phyloP scores from a whole-genome alignment of 805 yeast species.

The Saturnispora silvae region DNA sequence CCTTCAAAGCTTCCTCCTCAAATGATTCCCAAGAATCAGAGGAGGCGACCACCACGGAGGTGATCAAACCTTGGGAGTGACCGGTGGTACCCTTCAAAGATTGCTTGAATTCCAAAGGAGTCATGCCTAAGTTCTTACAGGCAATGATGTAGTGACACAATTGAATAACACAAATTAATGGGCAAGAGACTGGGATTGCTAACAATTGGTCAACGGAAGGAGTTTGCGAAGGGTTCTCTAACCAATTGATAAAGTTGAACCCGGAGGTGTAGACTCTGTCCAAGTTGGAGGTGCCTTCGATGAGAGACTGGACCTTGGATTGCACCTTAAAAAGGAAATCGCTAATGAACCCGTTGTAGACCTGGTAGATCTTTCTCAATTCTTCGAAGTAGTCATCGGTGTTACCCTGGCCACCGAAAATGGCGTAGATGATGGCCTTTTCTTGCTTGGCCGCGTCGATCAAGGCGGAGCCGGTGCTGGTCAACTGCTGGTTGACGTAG shows the following conservation, averaged over 20 bases:
- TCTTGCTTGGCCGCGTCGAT: constrained; percentile 54
- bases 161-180: constrained; percentile 94
- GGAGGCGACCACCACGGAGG: constrained; percentile 84
- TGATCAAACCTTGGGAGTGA: constrained; percentile 85
- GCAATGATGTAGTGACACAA: constrained; percentile 87
- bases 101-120: constrained; percentile 80
- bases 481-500: constrained; percentile 17
- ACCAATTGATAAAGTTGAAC: constrained; percentile 80
- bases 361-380: constrained; percentile 70
- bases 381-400: constrained; percentile 97
- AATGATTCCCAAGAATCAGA: constrained; percentile 81
- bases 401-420: constrained; percentile 99
- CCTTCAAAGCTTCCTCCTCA: constrained; percentile 58
- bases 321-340: constrained; percentile 68
- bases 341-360: constrained; percentile 63
- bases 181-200: constrained; percentile 90
- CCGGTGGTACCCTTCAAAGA: constrained; percentile 71
- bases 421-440: constrained; percentile 60
- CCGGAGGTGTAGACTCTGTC: constrained; percentile 91
- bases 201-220: constrained; percentile 85
- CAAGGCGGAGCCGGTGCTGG: constrained; percentile 25
- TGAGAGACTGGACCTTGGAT: constrained; percentile 52
- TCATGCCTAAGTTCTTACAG: constrained; percentile 69
- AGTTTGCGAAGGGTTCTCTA: constrained; percentile 69
- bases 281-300: constrained; percentile 63